phyloP scores from a whole-genome alignment of 2,329 filamentous ascomycete genomes.

The Ascochyta koolunga region DNA sequence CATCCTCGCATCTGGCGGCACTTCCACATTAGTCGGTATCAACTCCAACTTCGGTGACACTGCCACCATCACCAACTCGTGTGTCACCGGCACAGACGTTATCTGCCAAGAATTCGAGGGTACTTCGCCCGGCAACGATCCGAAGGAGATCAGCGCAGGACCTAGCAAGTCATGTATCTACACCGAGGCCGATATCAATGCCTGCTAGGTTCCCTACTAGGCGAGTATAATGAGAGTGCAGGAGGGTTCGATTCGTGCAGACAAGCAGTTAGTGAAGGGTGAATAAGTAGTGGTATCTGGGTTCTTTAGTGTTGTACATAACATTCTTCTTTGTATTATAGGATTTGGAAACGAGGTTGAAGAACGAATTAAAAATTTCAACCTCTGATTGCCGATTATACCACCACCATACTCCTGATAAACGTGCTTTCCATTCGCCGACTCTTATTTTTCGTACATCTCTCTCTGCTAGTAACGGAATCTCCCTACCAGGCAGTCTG shows the following conservation, averaged over 20 bases:
- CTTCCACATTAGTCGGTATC: slow-evolving; percentile 50
- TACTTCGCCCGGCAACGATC: slow-evolving; percentile 26
- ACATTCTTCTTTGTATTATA: too few relatives aligned
- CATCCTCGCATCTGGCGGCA: slow-evolving; percentile 1
- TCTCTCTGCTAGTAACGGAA: too few relatives aligned
- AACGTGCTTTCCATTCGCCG: too few relatives aligned
- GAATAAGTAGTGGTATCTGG: too few relatives aligned
- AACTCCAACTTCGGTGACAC: slow-evolving; percentile 58
- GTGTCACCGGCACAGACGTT: slow-evolving; percentile 22
- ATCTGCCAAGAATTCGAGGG: slow-evolving; percentile 34
- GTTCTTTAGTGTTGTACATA: too few relatives aligned
- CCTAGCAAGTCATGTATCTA: slow-evolving; percentile 29
- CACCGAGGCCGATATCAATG: slow-evolving; percentile 25
- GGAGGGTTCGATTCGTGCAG: too few relatives aligned
- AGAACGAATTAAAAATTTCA: too few relatives aligned
- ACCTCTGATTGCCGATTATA: too few relatives aligned
- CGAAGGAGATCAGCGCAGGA: slow-evolving; percentile 17
- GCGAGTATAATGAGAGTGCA: not conserved
- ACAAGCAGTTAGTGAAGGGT: not conserved
- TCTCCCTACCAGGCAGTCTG: too few relatives aligned
- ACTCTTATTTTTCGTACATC: too few relatives aligned
- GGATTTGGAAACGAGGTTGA: too few relatives aligned
- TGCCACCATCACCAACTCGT: slow-evolving; percentile 42
- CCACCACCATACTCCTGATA: too few relatives aligned
- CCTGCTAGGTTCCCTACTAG: slow-evolving; percentile 17